Conservation (phyloP, 257 asterid genomes). For the Solanum rostratum region DNA sequence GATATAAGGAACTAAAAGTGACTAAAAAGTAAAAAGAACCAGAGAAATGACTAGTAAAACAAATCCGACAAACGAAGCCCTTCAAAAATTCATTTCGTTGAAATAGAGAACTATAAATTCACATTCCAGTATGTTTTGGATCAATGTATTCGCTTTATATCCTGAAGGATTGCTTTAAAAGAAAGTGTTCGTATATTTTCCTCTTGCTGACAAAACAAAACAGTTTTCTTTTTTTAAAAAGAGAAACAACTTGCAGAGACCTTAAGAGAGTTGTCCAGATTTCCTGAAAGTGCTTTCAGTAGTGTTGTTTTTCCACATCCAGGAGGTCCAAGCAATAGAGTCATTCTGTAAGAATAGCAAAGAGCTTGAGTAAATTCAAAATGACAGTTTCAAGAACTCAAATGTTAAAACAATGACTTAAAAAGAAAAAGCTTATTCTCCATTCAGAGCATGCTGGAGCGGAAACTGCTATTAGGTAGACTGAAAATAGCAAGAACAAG, state of each 20-base stretch:
- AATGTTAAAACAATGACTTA: background rate
- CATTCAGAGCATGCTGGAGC: background rate
- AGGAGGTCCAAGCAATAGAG: constrained; percentile 67
- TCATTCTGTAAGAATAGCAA: constrained; percentile 31
- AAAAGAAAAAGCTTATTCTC: background rate
- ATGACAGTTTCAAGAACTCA: background rate
- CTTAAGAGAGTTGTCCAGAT: constrained; percentile 48
- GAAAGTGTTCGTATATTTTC: background rate
- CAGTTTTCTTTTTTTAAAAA: background rate
- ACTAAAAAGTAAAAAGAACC: background rate
- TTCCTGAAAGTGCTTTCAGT: constrained; percentile 65
- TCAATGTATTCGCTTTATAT: background rate
- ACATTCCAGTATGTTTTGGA: background rate
- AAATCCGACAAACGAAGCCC: background rate
- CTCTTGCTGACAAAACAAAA: background rate
- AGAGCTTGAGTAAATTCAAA: background rate
- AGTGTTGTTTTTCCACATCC: constrained; percentile 69
- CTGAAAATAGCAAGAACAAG: background rate
- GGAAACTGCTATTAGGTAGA: background rate
- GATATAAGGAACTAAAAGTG: background rate
- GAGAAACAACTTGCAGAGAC: constrained; percentile 6
- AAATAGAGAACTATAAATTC: background rate
- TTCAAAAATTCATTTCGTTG: background rate
- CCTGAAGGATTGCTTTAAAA: background rate
- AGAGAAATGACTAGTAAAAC: background rate